These are phyloP conservation scores for Apiotrichum siamense DNA, from an alignment of 1,284 basidiomycete genomes.

Conservation along the genomic window DNA sequence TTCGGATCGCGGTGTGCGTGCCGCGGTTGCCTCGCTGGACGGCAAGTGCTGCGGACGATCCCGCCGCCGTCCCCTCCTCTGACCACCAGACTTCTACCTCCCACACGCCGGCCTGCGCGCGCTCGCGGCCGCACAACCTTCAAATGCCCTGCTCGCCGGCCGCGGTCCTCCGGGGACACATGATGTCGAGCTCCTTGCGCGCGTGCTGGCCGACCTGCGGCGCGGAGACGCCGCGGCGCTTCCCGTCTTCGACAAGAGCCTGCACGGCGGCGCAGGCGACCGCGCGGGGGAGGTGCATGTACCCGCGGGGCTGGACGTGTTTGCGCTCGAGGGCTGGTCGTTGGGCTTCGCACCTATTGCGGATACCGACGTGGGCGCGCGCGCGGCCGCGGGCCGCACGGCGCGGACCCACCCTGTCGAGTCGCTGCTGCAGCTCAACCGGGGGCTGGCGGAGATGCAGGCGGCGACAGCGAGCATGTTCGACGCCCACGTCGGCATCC, in stretches of 20 bases:
- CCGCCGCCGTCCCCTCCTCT: not conserved
- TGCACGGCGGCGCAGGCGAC: slow-evolving; percentile 73
- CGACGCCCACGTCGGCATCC: slow-evolving; percentile 27
- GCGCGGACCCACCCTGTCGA: slow-evolving; percentile 20
- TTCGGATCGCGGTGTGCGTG: not conserved
- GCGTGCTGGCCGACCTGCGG: not conserved
- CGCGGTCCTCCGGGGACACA: slow-evolving; percentile 45
- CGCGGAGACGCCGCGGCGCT: not conserved
- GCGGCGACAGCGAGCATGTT: slow-evolving; percentile 12
- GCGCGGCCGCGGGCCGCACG: slow-evolving; percentile 25
- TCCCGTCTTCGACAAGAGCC: slow-evolving; percentile 70
- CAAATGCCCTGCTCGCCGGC: slow-evolving; percentile 36
- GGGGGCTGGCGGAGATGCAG: slow-evolving; percentile 24
- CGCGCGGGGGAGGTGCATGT: slow-evolving; percentile 49
- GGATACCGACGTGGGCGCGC: slow-evolving; percentile 37
- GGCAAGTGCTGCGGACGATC: not conserved
- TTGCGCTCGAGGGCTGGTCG: slow-evolving; percentile 62
- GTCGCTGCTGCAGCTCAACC: slow-evolving; percentile 25
- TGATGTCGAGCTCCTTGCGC: slow-evolving; percentile 18
- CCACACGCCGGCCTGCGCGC: slow-evolving; percentile 26
- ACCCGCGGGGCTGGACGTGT: slow-evolving; percentile 55
- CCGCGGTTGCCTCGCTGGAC: slow-evolving; percentile 13
- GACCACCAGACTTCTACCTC: slow-evolving; percentile 34
- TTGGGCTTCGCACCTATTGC: slow-evolving; percentile 46
- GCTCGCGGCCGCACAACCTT: slow-evolving; percentile 25